phyloP scores from a whole-genome alignment of 495 filamentous ascomycete genomes.

The Lophiotrema nucula region DNA sequence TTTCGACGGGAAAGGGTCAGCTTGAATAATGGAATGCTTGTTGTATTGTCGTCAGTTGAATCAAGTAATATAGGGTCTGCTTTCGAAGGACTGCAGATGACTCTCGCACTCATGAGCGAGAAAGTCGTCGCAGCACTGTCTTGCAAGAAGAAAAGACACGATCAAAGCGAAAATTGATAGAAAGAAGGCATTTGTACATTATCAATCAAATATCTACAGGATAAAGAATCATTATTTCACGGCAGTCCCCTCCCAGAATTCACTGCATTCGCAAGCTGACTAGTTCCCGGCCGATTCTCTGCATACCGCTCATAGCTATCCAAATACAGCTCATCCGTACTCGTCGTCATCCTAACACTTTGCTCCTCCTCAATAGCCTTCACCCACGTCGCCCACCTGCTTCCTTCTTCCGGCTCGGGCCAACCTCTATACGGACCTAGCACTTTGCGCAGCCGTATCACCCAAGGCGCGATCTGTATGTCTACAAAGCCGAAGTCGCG shows the following conservation, averaged over 20 bases:
- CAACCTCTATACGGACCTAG: constrained; percentile 78
- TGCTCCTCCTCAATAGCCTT: constrained; percentile 75
- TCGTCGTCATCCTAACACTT: constrained; percentile 75
- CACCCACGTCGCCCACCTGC: constrained; percentile 74
- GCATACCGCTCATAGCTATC: constrained; percentile 40
- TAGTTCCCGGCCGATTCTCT: constrained; percentile 32
- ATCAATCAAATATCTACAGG: too few relatives aligned
- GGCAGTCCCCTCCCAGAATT: constrained; percentile 30
- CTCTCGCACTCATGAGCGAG: too few relatives aligned
- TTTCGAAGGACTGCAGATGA: too few relatives aligned
- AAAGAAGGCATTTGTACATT: too few relatives aligned
- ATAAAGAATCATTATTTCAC: too few relatives aligned
- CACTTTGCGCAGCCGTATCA: constrained; percentile 71
- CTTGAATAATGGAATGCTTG: too few relatives aligned
- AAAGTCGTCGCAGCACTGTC: too few relatives aligned
- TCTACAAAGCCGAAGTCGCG: constrained; percentile 73
- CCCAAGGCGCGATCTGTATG: constrained; percentile 84
- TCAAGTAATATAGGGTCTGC: too few relatives aligned
- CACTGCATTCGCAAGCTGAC: constrained; percentile 25
- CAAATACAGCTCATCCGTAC: constrained; percentile 43
- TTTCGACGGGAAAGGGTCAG: too few relatives aligned
- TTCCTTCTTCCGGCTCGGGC: constrained; percentile 68
- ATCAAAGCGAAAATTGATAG: too few relatives aligned
- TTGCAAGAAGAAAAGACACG: too few relatives aligned
- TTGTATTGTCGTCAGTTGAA: too few relatives aligned